Evolutionary conservation across 495 filamentous ascomycete species (phyloP), one percentile per base, ranked within the genome.

Genomic region (Neurospora sp.): DNA sequence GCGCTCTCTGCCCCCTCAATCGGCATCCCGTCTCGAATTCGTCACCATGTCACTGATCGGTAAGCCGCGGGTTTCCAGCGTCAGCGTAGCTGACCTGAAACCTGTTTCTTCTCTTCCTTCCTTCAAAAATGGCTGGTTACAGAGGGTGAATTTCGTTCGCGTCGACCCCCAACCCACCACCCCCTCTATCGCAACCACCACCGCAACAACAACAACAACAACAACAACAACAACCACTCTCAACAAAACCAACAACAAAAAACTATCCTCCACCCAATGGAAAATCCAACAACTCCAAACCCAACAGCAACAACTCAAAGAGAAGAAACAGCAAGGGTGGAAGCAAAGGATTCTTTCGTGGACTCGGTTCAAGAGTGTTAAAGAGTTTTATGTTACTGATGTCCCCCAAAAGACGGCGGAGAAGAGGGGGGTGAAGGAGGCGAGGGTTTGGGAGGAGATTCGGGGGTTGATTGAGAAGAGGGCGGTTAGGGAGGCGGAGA

Each of bases 41-140:
- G 91, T 87, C 20, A 94, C 91, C 16, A 90, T 94, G 84, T 89
- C 88, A 35, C 83, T 91, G 66, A 84, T 88, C 73, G 89, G 89
- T 48, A 84, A 84, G 78, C 87, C 88, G 18, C 82, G 84, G 59
- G 78, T 84, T 27, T 85, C 78, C 72, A 80, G 78, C 12, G 79
- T 89, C 73, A 81, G 75, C 39, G 69, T 90, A 0, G 76, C 79
- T 6, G 89, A 91, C 35, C 79, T 93, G 53, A 74, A 72, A 59
- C 80, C 85, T n/a, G 76, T 75, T 7, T 80, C 76, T 35, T 66
- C 53, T 31, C 14, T 14, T 7, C 80, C 76, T 35, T 66, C 53
- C 12, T 27, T 14, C 53, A 61, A 71, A 77, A 35, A 27, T 7
- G 27, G 27, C 3, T 61, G 8, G 6, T 61, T 61, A 12, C 35